These are phyloP conservation scores for Neopestalotiopsis sp. DNA, from an alignment of 2,329 filamentous ascomycete genomes.

Conservation along the genomic window DNA sequence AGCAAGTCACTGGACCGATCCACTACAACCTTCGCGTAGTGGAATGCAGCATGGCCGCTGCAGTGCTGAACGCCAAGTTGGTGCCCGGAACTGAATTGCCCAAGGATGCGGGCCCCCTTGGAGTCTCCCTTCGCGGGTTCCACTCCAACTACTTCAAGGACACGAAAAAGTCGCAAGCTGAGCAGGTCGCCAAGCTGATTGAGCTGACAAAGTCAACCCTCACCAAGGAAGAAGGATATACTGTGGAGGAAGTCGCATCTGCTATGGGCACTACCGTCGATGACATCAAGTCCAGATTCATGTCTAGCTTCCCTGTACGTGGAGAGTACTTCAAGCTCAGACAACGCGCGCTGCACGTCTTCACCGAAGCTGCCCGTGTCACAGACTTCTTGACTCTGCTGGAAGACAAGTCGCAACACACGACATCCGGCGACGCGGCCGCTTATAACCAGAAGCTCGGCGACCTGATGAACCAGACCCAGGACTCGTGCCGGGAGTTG, in stretches of 20 bases:
- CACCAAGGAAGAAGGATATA: constrained; percentile 82
- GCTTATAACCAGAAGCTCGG: constrained; percentile 74
- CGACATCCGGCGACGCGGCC: constrained; percentile 58
- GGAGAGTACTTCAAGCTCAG: constrained; percentile 87
- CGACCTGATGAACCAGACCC: constrained; percentile 85
- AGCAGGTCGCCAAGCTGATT: constrained; percentile 78
- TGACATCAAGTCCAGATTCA: constrained; percentile 79
- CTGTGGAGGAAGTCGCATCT: constrained; percentile 80
- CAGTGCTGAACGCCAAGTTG: constrained; percentile 64
- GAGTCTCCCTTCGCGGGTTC: constrained; percentile 83
- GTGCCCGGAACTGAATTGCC: constrained; percentile 68
- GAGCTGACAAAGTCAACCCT: constrained; percentile 74
- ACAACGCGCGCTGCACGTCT: constrained; percentile 89
- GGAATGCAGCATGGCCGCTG: constrained; percentile 89
- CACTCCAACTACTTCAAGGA: constrained; percentile 79
- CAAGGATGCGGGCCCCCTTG: constrained; percentile 80
- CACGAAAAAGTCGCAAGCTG: constrained; percentile 56
- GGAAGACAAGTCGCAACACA: constrained; percentile 51
- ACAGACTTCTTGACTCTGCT: constrained; percentile 82
- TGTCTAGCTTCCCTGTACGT: constrained; percentile 87
- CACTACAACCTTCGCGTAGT: constrained; percentile 98
- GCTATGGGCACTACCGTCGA: constrained; percentile 72
- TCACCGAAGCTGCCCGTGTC: constrained; percentile 86
- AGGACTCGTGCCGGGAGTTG: constrained; percentile 82
- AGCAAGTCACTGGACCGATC: constrained; percentile 89